phyloP scores from a whole-genome alignment of 169 alveolate species.

The Plasmodium gallinaceum region DNA sequence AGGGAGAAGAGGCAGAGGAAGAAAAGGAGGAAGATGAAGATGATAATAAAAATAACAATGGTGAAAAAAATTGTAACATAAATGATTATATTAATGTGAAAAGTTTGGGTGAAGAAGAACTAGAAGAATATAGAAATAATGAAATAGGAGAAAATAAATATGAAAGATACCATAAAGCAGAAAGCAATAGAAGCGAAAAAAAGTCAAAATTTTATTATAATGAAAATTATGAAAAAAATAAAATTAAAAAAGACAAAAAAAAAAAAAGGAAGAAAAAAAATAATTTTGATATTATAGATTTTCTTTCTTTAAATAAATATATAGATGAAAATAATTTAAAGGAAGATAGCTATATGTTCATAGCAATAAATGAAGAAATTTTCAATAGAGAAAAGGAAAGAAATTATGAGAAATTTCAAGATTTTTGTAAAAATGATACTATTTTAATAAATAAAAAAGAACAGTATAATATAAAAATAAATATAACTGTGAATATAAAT shows the following conservation, averaged over 20 bases:
- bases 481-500: conserved; percentile 11
- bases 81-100: no score
- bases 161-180: no score
- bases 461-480: conserved; percentile 40
- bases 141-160: no score
- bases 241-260: conserved; percentile 4
- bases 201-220: background rate
- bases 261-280: background rate
- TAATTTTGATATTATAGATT: conserved; percentile 23
- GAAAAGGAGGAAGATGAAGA: background rate
- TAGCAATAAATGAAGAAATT: conserved; percentile 28
- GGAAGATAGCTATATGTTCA: conserved; percentile 52
- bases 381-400: conserved; percentile 60
- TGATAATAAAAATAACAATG: background rate
- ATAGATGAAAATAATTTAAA: conserved; percentile 45
- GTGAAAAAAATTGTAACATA: no score
- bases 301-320: conserved; percentile 59
- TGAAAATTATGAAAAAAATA: background rate
- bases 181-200: no score
- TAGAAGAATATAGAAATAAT: no score
- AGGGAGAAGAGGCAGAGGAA: background rate
- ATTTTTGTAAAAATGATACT: conserved; percentile 36
- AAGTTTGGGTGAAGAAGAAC: no score
- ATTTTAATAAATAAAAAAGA: conserved; percentile 29
- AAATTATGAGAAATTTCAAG: conserved; percentile 16